Percentiles rank a stretch among this genome's conserved stretches.
phyloP scores from a whole-genome alignment of 139 green algal genomes.

The Spirogloea muscicola region DNA sequence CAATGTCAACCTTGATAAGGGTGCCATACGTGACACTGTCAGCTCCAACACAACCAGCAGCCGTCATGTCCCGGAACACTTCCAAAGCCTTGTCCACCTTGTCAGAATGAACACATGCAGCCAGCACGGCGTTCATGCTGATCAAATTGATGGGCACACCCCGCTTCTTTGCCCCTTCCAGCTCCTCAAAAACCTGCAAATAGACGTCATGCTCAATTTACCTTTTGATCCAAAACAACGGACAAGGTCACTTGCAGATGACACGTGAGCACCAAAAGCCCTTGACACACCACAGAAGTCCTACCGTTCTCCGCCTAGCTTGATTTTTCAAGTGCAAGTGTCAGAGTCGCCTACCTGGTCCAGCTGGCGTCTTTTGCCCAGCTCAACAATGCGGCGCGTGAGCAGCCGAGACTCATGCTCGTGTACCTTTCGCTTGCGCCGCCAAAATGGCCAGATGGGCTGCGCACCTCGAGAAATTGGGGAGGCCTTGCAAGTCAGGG shows the following conservation, averaged over 20 bases:
- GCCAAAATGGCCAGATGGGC: constrained; percentile 17
- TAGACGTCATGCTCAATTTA: not conserved
- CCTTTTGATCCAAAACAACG: not conserved
- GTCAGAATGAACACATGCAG: constrained; percentile 34
- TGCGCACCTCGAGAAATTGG: too few relatives aligned
- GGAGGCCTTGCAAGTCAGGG: too few relatives aligned
- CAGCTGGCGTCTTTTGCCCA: constrained; percentile 33
- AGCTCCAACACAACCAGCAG: constrained; percentile 3
- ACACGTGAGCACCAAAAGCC: not conserved
- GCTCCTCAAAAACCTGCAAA: constrained; percentile 30
- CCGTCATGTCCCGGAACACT: constrained; percentile 34
- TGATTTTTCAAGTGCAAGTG: too few relatives aligned
- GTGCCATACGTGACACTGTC: constrained; percentile 42
- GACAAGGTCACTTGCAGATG: not conserved
- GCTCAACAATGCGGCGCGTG: constrained; percentile 31
- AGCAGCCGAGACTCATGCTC: constrained; percentile 22
- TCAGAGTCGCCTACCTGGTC: too few relatives aligned
- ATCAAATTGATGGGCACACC: constrained; percentile 18
- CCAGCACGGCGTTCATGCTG: constrained; percentile 42
- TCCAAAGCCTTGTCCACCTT: constrained; percentile 28
- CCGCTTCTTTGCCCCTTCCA: constrained; percentile 3
- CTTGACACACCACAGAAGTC: too few relatives aligned
- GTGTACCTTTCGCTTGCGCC: not conserved
- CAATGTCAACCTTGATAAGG: constrained; percentile 38
- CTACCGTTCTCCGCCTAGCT: too few relatives aligned